phyloP scores from a whole-genome alignment of 1,284 basidiomycete species.

The Cystobasidiaceae sp. region DNA sequence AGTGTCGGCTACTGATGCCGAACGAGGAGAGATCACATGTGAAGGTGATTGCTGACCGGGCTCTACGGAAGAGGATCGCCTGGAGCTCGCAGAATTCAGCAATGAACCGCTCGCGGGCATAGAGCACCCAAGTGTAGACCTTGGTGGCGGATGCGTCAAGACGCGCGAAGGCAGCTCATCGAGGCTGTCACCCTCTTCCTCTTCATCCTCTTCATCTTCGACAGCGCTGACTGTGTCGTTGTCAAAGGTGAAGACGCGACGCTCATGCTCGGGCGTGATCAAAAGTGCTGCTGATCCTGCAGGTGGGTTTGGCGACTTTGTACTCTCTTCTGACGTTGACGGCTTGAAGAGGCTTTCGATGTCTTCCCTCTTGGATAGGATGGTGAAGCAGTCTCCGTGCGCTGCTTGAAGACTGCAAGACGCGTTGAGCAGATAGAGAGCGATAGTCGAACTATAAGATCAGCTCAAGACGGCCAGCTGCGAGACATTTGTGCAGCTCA shows the following conservation, averaged over 20 bases:
- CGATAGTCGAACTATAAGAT: too few relatives aligned
- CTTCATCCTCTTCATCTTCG: not conserved
- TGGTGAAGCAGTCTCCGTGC: not conserved
- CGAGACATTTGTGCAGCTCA: too few relatives aligned
- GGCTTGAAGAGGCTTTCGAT: conserved; percentile 16
- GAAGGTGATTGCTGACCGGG: too few relatives aligned
- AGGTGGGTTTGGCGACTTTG: too few relatives aligned
- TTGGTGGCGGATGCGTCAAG: not conserved
- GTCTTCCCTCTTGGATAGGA: not conserved
- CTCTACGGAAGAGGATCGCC: too few relatives aligned
- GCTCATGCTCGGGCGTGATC: conserved; percentile 1
- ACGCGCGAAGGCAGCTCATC: not conserved
- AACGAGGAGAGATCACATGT: not conserved
- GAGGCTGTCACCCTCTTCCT: conserved; percentile 13
- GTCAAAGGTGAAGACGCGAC: conserved; percentile 15
- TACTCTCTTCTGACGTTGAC: not conserved
- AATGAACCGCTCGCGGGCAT: not conserved
- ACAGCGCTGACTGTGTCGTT: not conserved
- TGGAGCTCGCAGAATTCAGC: too few relatives aligned
- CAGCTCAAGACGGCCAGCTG: too few relatives aligned
- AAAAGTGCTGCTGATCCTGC: not conserved
- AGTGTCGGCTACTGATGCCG: not conserved
- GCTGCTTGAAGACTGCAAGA: not conserved
- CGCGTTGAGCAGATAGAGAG: too few relatives aligned
- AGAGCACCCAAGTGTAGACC: conserved; percentile 29